These are phyloP conservation scores for Pseudopediastrum boryanum DNA, from an alignment of 139 green algal genomes.

Conservation along the genomic window DNA sequence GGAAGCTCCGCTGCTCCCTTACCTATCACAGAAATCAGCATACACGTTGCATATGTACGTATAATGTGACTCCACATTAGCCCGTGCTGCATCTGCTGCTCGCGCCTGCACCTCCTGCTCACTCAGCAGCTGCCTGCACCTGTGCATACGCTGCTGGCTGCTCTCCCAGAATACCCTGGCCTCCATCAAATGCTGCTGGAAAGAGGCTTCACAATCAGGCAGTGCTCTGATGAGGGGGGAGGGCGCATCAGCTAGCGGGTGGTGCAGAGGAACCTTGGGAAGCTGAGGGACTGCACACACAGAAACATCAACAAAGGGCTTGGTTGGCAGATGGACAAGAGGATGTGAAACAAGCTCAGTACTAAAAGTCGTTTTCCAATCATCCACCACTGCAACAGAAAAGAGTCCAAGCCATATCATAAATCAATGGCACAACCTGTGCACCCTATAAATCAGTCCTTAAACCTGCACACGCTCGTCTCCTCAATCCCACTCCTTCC, in stretches of 20 bases:
- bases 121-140: constrained; percentile 72
- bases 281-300: constrained; percentile 40
- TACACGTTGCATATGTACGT: constrained; percentile 68
- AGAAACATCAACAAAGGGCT: neutral
- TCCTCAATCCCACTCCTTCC: no score
- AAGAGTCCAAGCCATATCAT: no score
- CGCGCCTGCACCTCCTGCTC: constrained; percentile 85
- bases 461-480: no score
- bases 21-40: constrained; percentile 65
- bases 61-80: constrained; percentile 93
- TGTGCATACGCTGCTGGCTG: constrained; percentile 54
- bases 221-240: constrained; percentile 80
- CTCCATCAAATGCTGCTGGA: constrained; percentile 70
- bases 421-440: no score
- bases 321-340: neutral
- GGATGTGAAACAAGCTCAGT: no score
- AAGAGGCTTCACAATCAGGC: constrained; percentile 85
- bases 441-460: no score
- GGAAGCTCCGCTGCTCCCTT: no score
- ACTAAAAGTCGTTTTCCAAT: no score
- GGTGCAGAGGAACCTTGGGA: constrained; percentile 47
- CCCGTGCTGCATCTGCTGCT: constrained; percentile 74
- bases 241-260: constrained; percentile 68
- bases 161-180: constrained; percentile 52
- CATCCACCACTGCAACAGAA: no score